Base-by-base conservation (phyloP, 169 alveolate species). In the Plasmodium vinckei region DNA sequence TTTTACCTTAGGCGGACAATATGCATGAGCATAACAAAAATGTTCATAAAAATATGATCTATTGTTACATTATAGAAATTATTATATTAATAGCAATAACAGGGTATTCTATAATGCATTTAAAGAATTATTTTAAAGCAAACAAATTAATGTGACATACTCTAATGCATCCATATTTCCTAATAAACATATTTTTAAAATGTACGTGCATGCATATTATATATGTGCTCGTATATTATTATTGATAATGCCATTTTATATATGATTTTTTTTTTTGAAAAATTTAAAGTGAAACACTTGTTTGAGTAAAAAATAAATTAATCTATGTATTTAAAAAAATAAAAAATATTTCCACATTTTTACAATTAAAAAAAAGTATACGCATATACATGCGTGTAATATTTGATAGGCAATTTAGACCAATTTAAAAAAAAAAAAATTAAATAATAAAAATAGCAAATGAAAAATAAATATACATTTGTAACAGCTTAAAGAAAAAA, bases 51-150 rank as follows among this genome's bases (percentile, higher is more conserved):
- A 88, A 87, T 79, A 89, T 93, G 89, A 92, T 93, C 51, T 91
- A 86, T 63, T 93, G 91, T 56, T 93, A 93, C 73, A 46, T 93
- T 33, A 9, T 87, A 46, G 94, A 93, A 77, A 73, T 93, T 25
- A 33, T 89, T 69, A 71, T 91, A 63, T 86, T 93, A 27, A 87
- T 87, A 27, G 79, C 64, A 27, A 82, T 92, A 21, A 90, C 94
- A 33, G 61, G 59, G 21, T 88, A 88, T 69, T 93, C 96, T 1
- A 92, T 93, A 54, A 73, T 88, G 63, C 94, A 93, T 84, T 82
- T 93, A 57, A 93, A 92, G 44, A 53, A 88, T 69, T 93, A 88
- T 63, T 93, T 93, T 73, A 93, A 91, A 69, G 87, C 94, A n/a
- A 92, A 93, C 39, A 73, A 94, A 49, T 73, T 93, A 25, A 87